Percentiles rank a stretch among this genome's conserved stretches.
Evolutionary conservation across 371 early-diverging fungal species (phyloP).

Genomic region (Mucor plumbeus): DNA sequence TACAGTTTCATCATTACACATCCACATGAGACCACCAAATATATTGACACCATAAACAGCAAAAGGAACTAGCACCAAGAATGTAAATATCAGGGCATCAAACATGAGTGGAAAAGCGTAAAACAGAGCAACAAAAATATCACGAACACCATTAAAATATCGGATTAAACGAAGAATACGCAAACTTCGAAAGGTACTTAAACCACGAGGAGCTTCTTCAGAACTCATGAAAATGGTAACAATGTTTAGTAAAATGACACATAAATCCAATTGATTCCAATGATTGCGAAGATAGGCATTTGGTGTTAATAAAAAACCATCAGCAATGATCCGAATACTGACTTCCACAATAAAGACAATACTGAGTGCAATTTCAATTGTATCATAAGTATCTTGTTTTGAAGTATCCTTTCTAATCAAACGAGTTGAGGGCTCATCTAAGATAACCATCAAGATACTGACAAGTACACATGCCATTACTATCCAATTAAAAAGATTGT

Average conservation of each 20-base stretch:
- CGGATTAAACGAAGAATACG: conserved; percentile 65
- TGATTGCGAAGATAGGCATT: conserved; percentile 56
- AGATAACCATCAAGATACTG: conserved; percentile 60
- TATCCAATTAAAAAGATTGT: conserved; percentile 61
- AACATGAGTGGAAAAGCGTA: conserved; percentile 64
- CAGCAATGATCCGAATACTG: conserved; percentile 56
- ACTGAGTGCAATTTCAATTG: conserved; percentile 51
- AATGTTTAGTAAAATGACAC: conserved; percentile 57
- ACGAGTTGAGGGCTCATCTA: conserved; percentile 63
- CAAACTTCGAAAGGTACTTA: conserved; percentile 57
- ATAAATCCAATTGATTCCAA: conserved; percentile 63
- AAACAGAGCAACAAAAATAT: conserved; percentile 59
- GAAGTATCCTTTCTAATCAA: conserved; percentile 35
- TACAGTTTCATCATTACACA: conserved; percentile 56
- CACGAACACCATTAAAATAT: conserved; percentile 62
- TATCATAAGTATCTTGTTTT: conserved; percentile 37
- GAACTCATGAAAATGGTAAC: conserved; percentile 46
- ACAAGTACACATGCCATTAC: conserved; percentile 63
- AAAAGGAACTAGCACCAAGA: conserved; percentile 60
- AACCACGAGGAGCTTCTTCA: conserved; percentile 41
- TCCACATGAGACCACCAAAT: conserved; percentile 60
- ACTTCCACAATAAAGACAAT: conserved; percentile 59
- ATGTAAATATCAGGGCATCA: conserved; percentile 57
- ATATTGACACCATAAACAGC: conserved; percentile 66
- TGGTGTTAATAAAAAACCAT: conserved; percentile 58